Conservation (phyloP, 2,329 filamentous ascomycete species). For the Xylaria digitata region DNA sequence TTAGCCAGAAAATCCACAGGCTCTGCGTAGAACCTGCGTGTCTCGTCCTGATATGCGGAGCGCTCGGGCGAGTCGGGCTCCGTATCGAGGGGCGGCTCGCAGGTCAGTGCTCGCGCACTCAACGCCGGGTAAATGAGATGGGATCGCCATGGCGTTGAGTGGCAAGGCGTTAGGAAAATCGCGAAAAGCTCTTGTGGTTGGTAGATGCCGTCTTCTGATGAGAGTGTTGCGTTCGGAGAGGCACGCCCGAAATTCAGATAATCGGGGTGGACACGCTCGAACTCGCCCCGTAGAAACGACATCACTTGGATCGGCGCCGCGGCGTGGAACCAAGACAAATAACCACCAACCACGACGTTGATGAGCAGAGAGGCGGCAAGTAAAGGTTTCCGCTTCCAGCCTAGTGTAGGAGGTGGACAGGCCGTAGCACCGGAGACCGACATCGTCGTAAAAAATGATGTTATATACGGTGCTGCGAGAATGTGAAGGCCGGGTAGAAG, state of each 20-base stretch:
- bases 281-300: conserved; percentile 78
- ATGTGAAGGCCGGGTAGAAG: conserved; percentile 88
- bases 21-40: conserved; percentile 85
- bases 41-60: conserved; percentile 82
- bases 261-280: conserved; percentile 67
- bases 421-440: conserved; percentile 46
- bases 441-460: conserved; percentile 70
- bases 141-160: conserved; percentile 94
- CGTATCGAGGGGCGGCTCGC: conserved; percentile 84
- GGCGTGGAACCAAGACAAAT: conserved; percentile 82
- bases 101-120: conserved; percentile 85
- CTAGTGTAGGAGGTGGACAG: conserved; percentile 45
- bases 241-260: conserved; percentile 49
- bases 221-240: conserved; percentile 42
- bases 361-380: conserved; percentile 68
- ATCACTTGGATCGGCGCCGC: conserved; percentile 81
- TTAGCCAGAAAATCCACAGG: conserved; percentile 67
- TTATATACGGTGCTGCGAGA: conserved; percentile 75
- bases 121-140: conserved; percentile 82
- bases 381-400: conserved; percentile 64
- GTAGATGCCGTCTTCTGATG: conserved; percentile 42
- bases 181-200: conserved; percentile 66
- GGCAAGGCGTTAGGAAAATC: conserved; percentile 93
- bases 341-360: conserved; percentile 78
- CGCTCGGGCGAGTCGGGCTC: conserved; percentile 70